Evolutionary conservation across 1,139 yeast genomes (phyloP), one percentile per base, ranked within the genome.

Genomic region (Kodamaea alishanica): DNA sequence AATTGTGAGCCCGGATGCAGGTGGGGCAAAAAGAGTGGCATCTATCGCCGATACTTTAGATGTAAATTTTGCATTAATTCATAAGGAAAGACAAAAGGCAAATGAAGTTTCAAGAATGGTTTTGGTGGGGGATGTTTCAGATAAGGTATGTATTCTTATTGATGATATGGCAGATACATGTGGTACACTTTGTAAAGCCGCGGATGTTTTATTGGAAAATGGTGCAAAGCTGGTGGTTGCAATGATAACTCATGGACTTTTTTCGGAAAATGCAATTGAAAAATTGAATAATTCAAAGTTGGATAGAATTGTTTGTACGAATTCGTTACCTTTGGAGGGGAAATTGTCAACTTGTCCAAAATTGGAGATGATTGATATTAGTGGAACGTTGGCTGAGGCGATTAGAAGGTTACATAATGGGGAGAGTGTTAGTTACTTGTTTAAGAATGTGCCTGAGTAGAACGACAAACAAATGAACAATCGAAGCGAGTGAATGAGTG

Each of bases 151-250:
- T 64, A 68, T 84, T 24, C 65, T 84, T 48, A 79, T 84, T 30
- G 94, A 84, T 56, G 94, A 84, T 56, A 84, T 84, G 86, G 90
- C 90, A 22, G 92, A 84, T 55, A 84, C 92, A 4, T 84, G 92
- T 63, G 92, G 92, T 34, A 84, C 92, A 3, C 65, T 84, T 46
- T 84, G 83, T 47, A 84, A 84, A 54, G 92, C 92, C 1, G 83
- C 88, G 6, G 86, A 82, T 42, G 76, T 84, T 30, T 65, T 79
- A 41, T 60, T 73, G 42, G 72, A 65, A 6, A 74, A 75, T 40
- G 82, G 84, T 29, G 92, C 92, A n/a, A 73, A 77, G 44, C 77
- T 79, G 50, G 92, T 84, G 29, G 74, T 83, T 45, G 87, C 90
- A 2, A 80, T 84, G 45, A 89, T 84, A 2, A 84, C 90, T 0